phyloP scores from a whole-genome alignment of 495 filamentous ascomycete genomes.

The Penicillium coffeae region DNA sequence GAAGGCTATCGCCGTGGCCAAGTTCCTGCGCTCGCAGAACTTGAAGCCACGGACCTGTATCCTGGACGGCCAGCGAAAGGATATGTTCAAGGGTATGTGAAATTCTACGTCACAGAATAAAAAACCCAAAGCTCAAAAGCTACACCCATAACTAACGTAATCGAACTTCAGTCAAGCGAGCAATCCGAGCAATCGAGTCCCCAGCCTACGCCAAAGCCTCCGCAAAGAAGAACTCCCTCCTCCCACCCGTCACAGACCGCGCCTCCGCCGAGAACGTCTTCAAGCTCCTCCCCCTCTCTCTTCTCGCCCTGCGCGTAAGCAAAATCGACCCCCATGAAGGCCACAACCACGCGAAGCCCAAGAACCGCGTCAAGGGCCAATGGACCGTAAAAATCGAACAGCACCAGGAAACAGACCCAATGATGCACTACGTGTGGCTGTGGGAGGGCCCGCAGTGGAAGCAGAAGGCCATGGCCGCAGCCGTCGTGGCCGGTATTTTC shows the following conservation, averaged over 20 bases:
- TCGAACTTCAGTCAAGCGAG: constrained; percentile 80
- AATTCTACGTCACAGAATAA: background rate
- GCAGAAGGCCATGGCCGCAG: constrained; percentile 83
- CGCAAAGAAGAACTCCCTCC: constrained; percentile 75
- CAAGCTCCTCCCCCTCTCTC: constrained; percentile 92
- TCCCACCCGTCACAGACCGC: constrained; percentile 83
- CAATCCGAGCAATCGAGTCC: constrained; percentile 87
- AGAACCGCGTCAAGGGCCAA: constrained; percentile 88
- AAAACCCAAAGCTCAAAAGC: no score
- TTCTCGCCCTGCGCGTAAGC: constrained; percentile 84
- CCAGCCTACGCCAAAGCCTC: constrained; percentile 82
- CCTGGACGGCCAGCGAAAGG: constrained; percentile 92
- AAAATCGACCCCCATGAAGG: constrained; percentile 72
- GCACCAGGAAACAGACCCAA: constrained; percentile 86
- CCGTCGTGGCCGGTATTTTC: constrained; percentile 77
- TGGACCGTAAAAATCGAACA: constrained; percentile 97
- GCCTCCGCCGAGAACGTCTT: constrained; percentile 86
- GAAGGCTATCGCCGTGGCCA: constrained; percentile 81
- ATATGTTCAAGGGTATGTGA: constrained; percentile 85
- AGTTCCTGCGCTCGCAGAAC: constrained; percentile 79
- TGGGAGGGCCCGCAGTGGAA: constrained; percentile 94
- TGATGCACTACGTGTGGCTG: constrained; percentile 94
- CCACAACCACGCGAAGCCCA: constrained; percentile 73
- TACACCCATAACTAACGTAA: background rate
- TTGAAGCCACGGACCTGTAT: constrained; percentile 91